These are phyloP conservation scores for Debaryomyces maramus DNA, from an alignment of 805 yeast genomes.

Conservation along the genomic window DNA sequence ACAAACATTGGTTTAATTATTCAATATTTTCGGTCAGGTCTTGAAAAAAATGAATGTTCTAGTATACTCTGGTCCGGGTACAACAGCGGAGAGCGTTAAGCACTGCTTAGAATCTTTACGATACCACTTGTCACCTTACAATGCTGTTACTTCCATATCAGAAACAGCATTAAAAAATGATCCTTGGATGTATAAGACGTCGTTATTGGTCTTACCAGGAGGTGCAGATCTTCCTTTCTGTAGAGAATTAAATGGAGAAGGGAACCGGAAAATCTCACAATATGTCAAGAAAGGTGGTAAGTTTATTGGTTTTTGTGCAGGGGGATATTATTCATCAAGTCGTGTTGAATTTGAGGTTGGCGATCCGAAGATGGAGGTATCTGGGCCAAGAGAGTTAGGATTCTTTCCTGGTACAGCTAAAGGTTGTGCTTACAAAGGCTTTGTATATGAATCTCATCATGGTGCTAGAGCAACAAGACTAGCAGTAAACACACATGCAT, in stretches of 20 bases:
- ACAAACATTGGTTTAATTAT: too few relatives aligned
- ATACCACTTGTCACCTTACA: slow-evolving; percentile 75
- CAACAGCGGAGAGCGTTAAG: slow-evolving; percentile 82
- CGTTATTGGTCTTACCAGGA: slow-evolving; percentile 86
- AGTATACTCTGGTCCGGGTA: slow-evolving; percentile 60
- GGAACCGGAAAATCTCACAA: slow-evolving; percentile 58
- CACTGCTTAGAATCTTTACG: slow-evolving; percentile 80
- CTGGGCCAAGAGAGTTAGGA: slow-evolving; percentile 78
- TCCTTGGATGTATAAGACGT: slow-evolving; percentile 85
- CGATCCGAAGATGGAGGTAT: slow-evolving; percentile 66
- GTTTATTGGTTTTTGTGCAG: slow-evolving; percentile 90
- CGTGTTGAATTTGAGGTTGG: slow-evolving; percentile 85
- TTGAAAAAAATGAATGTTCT: slow-evolving; percentile 32
- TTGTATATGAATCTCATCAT: slow-evolving; percentile 68
- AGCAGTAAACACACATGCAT: slow-evolving; percentile 33
- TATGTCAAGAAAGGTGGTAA: slow-evolving; percentile 79
- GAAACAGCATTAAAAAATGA: slow-evolving; percentile 65
- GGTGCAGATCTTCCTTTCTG: slow-evolving; percentile 95
- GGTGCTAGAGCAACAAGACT: slow-evolving; percentile 70
- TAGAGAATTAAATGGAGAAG: slow-evolving; percentile 65
- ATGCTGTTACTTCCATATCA: slow-evolving; percentile 77
- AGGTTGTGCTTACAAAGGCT: slow-evolving; percentile 83
- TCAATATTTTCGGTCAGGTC: neutral
- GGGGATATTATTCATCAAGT: slow-evolving; percentile 80
- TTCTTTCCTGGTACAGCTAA: slow-evolving; percentile 81